Evolutionary conservation across 345 rosid genomes (phyloP), one percentile per base, ranked within the genome.

Genomic region (Cochlearia excelsa): DNA sequence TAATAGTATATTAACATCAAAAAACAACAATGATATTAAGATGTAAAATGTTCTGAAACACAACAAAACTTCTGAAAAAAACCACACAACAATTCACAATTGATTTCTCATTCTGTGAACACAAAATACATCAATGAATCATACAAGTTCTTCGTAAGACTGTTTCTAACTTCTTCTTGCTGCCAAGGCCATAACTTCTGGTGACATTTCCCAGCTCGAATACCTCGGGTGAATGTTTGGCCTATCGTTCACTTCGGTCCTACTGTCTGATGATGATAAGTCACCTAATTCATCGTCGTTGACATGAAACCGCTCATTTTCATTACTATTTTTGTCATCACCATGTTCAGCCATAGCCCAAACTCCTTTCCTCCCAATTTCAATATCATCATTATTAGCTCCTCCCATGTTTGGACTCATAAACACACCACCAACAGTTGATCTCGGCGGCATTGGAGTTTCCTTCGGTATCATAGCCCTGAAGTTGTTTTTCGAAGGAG

Each of bases 381-480:
- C 98, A 54, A 86, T 88, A 71, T 92, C 93, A 55, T 70, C 66
- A n/a, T n/a, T n/a, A 69, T 80, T 80, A 1, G 82, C 81, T 65
- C 77, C 86, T 30, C 95, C 95, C 89, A 88, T 84, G 73, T 82
- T 92, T 40, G 95, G 96, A 78, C 96, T 92, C 91, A 86, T 84
- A 59, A 88, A 88, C n/a, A n/a, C n/a, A 61, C 95, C 84, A 0
- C 91, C 84, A 10, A 78, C 85, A 45, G 67, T 72, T 48, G 82
- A 48, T 66, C 90, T 80, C 3, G 82, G 29, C 33, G 88, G 83
- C 57, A 81, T 61, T 39, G 88, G 82, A 51, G 23, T 34, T 68
- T 86, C 98, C 76, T 80, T 82, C 1, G 67, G 79, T 26, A 85
- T 82, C 77, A 47, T 65, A 44, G 63, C 82, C 62, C 99, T 78